Evolutionary conservation across 176 grass and related monocot species (phyloP).

Genomic region (Aegilops tauschii): DNA sequence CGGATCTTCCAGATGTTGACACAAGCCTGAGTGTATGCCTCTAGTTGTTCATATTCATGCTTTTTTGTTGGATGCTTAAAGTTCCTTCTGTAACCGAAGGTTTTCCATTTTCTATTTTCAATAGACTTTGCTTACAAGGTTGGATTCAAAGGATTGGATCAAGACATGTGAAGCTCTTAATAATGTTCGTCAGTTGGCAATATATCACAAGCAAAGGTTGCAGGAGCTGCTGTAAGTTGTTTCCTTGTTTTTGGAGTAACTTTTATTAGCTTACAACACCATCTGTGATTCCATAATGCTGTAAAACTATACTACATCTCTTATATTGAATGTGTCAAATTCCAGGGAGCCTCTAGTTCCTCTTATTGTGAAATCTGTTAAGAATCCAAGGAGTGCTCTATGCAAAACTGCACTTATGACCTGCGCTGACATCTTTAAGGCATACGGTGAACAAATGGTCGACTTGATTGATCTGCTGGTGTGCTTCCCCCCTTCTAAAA

Average conservation of each 20-base stretch:
- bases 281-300: constrained; percentile 8
- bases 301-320: background rate
- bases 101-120: constrained; percentile 10
- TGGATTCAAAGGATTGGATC: constrained; percentile 96
- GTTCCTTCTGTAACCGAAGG: background rate
- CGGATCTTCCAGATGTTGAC: constrained; percentile 50
- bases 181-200: constrained; percentile 83
- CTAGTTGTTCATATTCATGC: constrained; percentile 6
- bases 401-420: constrained; percentile 97
- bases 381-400: constrained; percentile 97
- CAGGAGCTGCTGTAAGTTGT: constrained; percentile 74
- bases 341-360: constrained; percentile 64
- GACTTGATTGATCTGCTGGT: constrained; percentile 87
- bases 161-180: constrained; percentile 91
- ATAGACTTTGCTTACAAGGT: constrained; percentile 72
- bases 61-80: background rate
- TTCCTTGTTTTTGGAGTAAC: background rate
- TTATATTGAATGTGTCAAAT: constrained; percentile 21
- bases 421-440: constrained; percentile 87
- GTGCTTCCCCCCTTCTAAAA: constrained; percentile 11
- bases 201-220: constrained; percentile 78
- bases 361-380: constrained; percentile 88
- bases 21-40: constrained; percentile 45
- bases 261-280: background rate
- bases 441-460: constrained; percentile 67